phyloP scores from a whole-genome alignment of 1,139 yeast genomes.

The Blastobotrys capitulatus region DNA sequence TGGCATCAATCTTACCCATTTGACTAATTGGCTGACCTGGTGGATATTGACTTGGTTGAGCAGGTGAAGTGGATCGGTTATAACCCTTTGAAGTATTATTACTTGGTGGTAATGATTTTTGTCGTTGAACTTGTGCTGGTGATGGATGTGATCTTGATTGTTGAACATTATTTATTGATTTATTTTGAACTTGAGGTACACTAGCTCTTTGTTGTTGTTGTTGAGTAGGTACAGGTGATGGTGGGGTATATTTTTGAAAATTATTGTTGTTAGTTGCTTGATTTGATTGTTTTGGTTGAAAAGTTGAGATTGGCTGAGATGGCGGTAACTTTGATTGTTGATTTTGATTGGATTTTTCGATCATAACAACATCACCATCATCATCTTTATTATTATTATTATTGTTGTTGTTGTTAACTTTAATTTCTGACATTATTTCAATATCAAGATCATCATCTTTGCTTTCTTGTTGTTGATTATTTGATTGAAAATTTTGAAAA shows the following conservation, averaged over 20 bases:
- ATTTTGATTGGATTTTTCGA: not conserved
- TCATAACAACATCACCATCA: not conserved
- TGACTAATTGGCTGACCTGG: not conserved
- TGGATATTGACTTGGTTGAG: not conserved
- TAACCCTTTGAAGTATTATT: not conserved
- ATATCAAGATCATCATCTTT: slow-evolving; percentile 1
- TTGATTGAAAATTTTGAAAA: too few relatives aligned
- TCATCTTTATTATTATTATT: too few relatives aligned
- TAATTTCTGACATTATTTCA: slow-evolving; percentile 4
- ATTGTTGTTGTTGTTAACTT: too few relatives aligned
- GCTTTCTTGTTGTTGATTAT: not conserved
- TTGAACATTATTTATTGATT: not conserved
- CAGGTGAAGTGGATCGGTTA: not conserved
- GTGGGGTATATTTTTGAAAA: not conserved
- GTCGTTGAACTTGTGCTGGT: not conserved
- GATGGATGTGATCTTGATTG: not conserved
- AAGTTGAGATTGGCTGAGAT: not conserved
- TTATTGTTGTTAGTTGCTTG: not conserved
- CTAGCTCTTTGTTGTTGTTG: not conserved
- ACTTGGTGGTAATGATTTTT: not conserved
- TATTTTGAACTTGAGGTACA: not conserved
- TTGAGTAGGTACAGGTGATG: not conserved
- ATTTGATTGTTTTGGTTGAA: not conserved
- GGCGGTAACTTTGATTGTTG: not conserved
- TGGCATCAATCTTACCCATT: not conserved